Conservation (phyloP, 2,329 filamentous ascomycete species). For the Lecanoromycetidae sp. region DNA sequence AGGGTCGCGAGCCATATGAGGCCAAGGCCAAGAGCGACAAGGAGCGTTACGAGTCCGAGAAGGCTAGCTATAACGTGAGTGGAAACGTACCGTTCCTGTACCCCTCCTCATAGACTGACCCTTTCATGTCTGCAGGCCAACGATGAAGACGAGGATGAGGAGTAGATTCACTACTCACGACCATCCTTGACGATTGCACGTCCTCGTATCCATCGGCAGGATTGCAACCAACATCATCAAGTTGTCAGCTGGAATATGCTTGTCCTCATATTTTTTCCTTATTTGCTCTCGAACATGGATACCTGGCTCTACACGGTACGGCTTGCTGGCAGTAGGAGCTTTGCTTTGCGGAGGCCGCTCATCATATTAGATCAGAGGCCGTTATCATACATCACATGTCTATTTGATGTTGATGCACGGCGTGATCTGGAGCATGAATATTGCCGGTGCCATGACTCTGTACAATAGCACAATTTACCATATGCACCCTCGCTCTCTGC, state of each 20-base stretch:
- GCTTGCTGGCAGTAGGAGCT: background rate
- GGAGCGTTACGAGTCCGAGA: conserved; percentile 98
- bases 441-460: conserved; percentile 1
- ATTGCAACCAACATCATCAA: background rate
- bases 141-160: conserved; percentile 42
- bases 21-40: conserved; percentile 94
- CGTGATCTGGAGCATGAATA: conserved; percentile 6
- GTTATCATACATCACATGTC: conserved; percentile 10
- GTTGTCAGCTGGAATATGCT: background rate
- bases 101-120: conserved; percentile 3
- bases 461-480: conserved; percentile 8
- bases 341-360: conserved; percentile 1
- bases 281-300: background rate
- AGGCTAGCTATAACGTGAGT: conserved; percentile 81
- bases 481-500: background rate
- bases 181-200: background rate
- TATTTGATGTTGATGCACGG: conserved; percentile 11
- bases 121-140: conserved; percentile 38
- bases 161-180: background rate
- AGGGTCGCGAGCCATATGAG: conserved; percentile 88
- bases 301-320: conserved; percentile 1
- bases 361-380: conserved; percentile 1
- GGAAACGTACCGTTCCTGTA: background rate
- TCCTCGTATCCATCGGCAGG: background rate
- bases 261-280: background rate